Percentiles rank a stretch among this genome's conserved stretches.
Conservation (phyloP, 163 green algal species). For the Prototheca cutis region DNA sequence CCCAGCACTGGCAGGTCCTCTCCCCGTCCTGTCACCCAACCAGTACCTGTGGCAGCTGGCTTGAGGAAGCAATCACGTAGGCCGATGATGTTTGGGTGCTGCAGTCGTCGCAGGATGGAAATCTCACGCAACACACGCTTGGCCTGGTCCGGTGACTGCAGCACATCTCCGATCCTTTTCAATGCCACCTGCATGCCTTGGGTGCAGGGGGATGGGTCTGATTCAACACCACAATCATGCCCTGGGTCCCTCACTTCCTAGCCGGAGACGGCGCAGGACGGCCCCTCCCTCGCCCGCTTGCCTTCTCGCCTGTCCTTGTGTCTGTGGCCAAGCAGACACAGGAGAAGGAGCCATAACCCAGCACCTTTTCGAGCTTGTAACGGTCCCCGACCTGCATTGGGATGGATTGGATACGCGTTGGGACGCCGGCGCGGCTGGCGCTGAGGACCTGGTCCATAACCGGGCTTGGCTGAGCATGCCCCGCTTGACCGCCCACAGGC, state of each 20-base stretch:
- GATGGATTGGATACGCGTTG: neutral
- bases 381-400: conserved; percentile 54
- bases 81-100: conserved; percentile 72
- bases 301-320: conserved; percentile 38
- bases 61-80: conserved; percentile 63
- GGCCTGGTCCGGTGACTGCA: conserved; percentile 63
- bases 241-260: too few species aligned
- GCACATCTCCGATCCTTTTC: conserved; percentile 78
- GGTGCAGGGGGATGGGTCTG: neutral
- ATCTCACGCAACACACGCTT: conserved; percentile 83
- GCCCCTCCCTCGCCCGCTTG: too few species aligned
- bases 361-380: conserved; percentile 49
- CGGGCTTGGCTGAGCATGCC: too few species aligned
- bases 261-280: too few species aligned
- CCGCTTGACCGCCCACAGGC: too few species aligned
- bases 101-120: conserved; percentile 77
- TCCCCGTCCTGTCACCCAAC: too few species aligned
- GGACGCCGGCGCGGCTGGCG: too few species aligned
- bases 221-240: too few species aligned
- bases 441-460: too few species aligned
- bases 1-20: too few species aligned
- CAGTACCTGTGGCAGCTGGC: conserved; percentile 55
- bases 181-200: conserved; percentile 56
- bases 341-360: conserved; percentile 64
- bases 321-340: conserved; percentile 57